Percentiles rank a stretch among this genome's conserved stretches.
Conservation (phyloP, 192 early-diverging fungal genomes). For the Backusella circina region DNA sequence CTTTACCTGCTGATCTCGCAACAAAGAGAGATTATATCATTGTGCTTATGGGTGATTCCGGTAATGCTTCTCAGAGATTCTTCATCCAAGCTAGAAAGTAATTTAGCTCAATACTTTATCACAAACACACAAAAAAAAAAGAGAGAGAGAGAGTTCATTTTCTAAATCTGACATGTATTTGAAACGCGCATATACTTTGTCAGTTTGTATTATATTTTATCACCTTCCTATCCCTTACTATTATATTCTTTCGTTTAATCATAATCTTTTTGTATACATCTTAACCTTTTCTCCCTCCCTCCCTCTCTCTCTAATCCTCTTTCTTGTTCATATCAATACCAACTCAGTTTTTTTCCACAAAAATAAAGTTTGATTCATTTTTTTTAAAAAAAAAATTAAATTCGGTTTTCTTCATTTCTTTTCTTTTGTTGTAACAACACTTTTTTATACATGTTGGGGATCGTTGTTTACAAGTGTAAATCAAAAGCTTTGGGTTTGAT, state of each 20-base stretch:
- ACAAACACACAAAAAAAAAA: not conserved
- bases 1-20: conserved; percentile 4
- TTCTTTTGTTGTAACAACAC: not conserved
- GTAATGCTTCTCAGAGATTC: conserved; percentile 21
- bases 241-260: not conserved
- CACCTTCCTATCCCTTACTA: not conserved
- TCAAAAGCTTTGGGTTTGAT: not conserved
- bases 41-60: conserved; percentile 25
- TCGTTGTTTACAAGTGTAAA: not conserved
- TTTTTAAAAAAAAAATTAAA: not conserved
- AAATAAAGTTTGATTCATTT: conserved; percentile 1
- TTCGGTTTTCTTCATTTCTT: not conserved
- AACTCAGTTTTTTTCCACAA: not conserved
- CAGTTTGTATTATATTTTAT: conserved; percentile 3
- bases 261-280: not conserved
- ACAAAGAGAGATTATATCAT: conserved; percentile 21
- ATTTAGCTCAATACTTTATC: not conserved
- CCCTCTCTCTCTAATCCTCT: not conserved
- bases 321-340: not conserved
- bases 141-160: not conserved
- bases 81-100: conserved; percentile 7
- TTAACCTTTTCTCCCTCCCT: not conserved
- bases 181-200: not conserved
- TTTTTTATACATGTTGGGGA: not conserved
- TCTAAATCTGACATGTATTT: not conserved